Conservation (phyloP, 306 rosid genomes). For the Dalbergia oliveri region DNA sequence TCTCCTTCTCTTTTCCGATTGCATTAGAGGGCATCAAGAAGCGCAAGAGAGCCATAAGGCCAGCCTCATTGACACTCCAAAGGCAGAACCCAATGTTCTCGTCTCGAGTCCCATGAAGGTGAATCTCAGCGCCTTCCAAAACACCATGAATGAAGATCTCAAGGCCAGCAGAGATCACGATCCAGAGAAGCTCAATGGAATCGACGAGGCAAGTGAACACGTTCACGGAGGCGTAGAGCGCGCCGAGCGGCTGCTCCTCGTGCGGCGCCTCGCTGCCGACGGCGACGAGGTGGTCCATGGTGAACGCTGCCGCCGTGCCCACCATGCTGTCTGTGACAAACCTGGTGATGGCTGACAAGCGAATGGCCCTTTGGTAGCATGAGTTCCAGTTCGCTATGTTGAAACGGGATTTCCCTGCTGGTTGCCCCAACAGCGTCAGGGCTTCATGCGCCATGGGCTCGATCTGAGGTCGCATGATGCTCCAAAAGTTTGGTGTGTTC, state of each 20-base stretch:
- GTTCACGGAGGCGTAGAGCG: neutral
- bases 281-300: neutral
- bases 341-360: constrained; percentile 9
- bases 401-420: neutral
- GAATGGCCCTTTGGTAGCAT: neutral
- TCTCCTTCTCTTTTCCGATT: too few relatives aligned
- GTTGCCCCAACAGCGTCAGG: neutral
- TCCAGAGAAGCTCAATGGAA: neutral
- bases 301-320: neutral
- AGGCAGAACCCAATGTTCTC: too few relatives aligned
- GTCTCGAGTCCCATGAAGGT: too few relatives aligned
- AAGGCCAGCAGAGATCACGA: neutral
- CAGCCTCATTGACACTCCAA: too few relatives aligned
- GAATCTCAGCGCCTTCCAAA: too few relatives aligned
- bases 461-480: neutral
- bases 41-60: too few relatives aligned
- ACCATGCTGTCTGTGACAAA: neutral
- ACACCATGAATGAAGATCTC: too few relatives aligned
- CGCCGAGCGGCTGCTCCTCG: neutral
- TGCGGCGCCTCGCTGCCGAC: neutral
- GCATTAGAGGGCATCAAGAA: too few relatives aligned
- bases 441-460: constrained; percentile 3
- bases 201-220: neutral
- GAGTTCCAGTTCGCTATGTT: neutral
- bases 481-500: neutral